Base-by-base conservation (phyloP, 1,284 basidiomycete species). In the Boletus mariae region DNA sequence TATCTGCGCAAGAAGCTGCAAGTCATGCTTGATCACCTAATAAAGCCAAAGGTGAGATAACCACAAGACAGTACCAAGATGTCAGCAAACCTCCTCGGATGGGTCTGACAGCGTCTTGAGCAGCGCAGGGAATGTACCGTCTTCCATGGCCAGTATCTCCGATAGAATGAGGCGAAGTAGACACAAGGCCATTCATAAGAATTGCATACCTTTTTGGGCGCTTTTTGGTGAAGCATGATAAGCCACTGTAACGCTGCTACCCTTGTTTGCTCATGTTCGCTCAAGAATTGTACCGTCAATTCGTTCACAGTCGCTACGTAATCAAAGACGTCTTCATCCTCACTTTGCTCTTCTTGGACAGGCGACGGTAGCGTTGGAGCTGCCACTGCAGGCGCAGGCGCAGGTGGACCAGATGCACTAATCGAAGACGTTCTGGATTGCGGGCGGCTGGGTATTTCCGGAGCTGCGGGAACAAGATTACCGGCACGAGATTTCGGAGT, bases 231-330 rank as follows among this genome's bases (percentile, higher is more conserved):
- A 50, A 99, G 75, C 97, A 99, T 99, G 48, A 98, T 86, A 31
- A 99, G 76, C 97, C 97, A 99, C 73, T 97, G 94, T 59, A 99
- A 75, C 4, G 96, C 94, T 25, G 94, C 92, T 6, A 99, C 92
- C 41, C 96, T 78, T 1, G 97, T 98, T 67, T 98, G 94, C 64
- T 97, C 96, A 66, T 94, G 93, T 70, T 98, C 94, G 70, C 93
- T 95, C 68, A 98, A 69, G 66, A 99, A 94, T 64, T 98, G 94
- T 49, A 97, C 76, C 1, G 94, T 98, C 57, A 99, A 74, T 45
- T 91, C 90, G 64, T 91, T 92, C 50, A 99, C 94, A 0, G 94
- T 98, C 20, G 84, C 82, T 59, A 92, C 87, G 64, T 97, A 97
- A 68, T 98, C 94, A 64, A 99, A 93, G 1, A 83, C 80, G 66